These are phyloP conservation scores for Entomortierella lignicola DNA, from an alignment of 192 early-diverging fungal species.

Conservation along the genomic window DNA sequence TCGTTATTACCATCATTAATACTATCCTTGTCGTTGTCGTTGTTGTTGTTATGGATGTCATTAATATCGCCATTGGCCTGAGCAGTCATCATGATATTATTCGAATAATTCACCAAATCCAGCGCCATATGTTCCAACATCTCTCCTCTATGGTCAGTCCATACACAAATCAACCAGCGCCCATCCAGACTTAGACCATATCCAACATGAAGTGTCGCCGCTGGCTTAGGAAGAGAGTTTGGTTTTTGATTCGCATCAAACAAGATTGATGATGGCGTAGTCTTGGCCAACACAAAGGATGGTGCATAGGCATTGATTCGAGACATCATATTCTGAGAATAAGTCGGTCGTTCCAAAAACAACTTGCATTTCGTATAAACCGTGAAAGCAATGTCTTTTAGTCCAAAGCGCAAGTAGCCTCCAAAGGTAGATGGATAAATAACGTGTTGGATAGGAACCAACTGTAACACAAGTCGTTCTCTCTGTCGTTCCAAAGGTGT, in stretches of 20 bases:
- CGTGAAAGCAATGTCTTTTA: constrained; percentile 65
- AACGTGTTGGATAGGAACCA: constrained; percentile 64
- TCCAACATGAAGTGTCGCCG: constrained; percentile 60
- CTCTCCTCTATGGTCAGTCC: constrained; percentile 66
- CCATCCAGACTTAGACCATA: constrained; percentile 63
- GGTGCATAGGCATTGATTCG: constrained; percentile 60
- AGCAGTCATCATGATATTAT: not conserved
- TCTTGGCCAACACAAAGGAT: constrained; percentile 60
- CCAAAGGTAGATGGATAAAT: constrained; percentile 61
- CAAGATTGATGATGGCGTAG: constrained; percentile 49
- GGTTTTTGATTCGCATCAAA: constrained; percentile 51
- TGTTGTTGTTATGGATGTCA: not conserved
- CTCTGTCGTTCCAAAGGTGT: constrained; percentile 52
- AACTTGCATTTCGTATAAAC: constrained; percentile 62
- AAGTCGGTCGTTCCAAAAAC: constrained; percentile 53
- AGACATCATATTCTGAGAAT: constrained; percentile 16
- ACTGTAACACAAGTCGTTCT: constrained; percentile 57
- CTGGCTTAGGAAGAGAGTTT: constrained; percentile 49
- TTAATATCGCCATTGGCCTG: not conserved
- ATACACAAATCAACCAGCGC: constrained; percentile 62
- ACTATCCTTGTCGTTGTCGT: not conserved
- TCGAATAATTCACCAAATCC: constrained; percentile 21
- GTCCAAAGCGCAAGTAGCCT: constrained; percentile 60
- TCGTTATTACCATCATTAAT: not conserved
- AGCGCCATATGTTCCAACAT: constrained; percentile 57